Evolutionary conservation across 2,329 filamentous ascomycete genomes (phyloP).

Genomic region (Microsporum audouinii): DNA sequence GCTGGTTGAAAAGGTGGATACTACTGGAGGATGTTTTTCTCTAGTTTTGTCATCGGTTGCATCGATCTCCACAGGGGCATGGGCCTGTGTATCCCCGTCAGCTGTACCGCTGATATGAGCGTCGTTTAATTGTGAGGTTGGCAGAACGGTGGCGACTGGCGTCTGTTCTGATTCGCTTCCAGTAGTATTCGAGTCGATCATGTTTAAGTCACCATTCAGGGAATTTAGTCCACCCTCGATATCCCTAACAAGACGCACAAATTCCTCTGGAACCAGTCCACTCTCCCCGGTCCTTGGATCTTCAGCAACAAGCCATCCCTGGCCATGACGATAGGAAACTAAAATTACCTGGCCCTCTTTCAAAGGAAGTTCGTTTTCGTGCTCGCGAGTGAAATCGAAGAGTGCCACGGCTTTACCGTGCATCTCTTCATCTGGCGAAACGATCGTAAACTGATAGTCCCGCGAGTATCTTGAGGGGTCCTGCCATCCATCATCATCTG

Average conservation of each 20-base stretch:
- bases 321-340: conserved; percentile 89
- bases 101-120: neutral
- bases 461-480: conserved; percentile 74
- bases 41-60: conserved; percentile 11
- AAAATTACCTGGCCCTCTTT: conserved; percentile 93
- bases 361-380: conserved; percentile 88
- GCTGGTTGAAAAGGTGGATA: conserved; percentile 42
- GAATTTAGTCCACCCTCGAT: conserved; percentile 83
- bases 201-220: conserved; percentile 45
- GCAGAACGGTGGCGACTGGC: conserved; percentile 20
- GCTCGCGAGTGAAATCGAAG: conserved; percentile 89
- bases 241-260: conserved; percentile 80
- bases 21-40: conserved; percentile 35
- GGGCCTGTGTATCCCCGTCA: neutral
- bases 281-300: conserved; percentile 90
- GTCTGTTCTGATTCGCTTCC: conserved; percentile 20
- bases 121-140: neutral
- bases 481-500: conserved; percentile 43
- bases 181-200: conserved; percentile 12
- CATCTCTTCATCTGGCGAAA: conserved; percentile 92
- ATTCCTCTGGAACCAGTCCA: conserved; percentile 90
- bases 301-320: conserved; percentile 94
- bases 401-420: conserved; percentile 91
- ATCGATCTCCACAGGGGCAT: neutral
- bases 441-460: conserved; percentile 91